phyloP scores from a whole-genome alignment of 2,329 filamentous ascomycete species.

The Arthrobotrys iridis region DNA sequence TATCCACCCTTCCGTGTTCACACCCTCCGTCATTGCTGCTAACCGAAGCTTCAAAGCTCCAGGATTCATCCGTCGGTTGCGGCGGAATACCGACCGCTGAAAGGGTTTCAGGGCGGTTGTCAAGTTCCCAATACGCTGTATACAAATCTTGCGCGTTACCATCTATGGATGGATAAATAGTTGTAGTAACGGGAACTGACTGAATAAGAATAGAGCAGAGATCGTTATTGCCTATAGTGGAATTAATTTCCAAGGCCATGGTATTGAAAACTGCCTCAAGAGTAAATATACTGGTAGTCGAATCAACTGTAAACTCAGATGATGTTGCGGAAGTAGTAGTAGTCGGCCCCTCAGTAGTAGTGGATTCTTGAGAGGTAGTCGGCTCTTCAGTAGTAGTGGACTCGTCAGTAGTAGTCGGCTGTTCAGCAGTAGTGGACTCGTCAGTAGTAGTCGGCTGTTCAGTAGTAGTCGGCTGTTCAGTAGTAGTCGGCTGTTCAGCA shows the following conservation, averaged over 20 bases:
- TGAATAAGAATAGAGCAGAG: slow-evolving; percentile 8
- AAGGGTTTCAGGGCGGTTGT: not conserved
- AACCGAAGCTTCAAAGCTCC: not conserved
- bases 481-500: no score
- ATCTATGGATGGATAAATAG: slow-evolving; percentile 20
- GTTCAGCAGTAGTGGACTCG: no score
- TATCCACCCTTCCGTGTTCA: not conserved
- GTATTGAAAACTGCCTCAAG: slow-evolving; percentile 42
- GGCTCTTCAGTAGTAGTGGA: no score
- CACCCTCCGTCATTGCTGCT: not conserved
- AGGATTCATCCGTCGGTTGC: not conserved
- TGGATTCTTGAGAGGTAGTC: no score
- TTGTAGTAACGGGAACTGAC: not conserved
- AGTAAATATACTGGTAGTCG: not conserved
- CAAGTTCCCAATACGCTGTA: slow-evolving; percentile 30
- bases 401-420: no score
- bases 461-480: no score
- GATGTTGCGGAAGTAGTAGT: not conserved
- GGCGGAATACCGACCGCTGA: not conserved
- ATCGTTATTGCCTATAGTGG: not conserved
- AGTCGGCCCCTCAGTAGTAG: no score
- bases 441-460: no score
- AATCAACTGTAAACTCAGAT: not conserved
- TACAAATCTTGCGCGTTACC: slow-evolving; percentile 12
- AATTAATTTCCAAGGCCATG: not conserved